Base-by-base conservation (phyloP, 805 yeast genomes). In the Phaffomyces opuntiae region DNA sequence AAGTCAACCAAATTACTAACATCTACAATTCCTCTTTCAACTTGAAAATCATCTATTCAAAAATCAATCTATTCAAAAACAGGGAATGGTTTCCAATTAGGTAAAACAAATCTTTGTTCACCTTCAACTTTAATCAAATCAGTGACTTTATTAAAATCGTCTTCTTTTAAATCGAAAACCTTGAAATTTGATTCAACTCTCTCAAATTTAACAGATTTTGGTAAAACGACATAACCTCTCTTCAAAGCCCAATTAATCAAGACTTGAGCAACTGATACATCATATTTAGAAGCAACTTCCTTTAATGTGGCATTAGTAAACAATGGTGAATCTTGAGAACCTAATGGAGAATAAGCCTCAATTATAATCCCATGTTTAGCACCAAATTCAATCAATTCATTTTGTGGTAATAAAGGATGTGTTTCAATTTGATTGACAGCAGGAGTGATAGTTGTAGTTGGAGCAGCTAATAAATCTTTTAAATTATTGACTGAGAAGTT, bases 171-270 rank as follows among this genome's bases (percentile, higher is more conserved):
- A 2, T 45, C 49, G 14, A 48, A 48, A 7, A 34, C 42, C 24
- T 45, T 45, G 21, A 61, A 49, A 53, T 68, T 68, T 13, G 64
- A 53, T 7, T 52, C 61, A 44, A 74, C 64, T 69, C 79, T 71
- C 4, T 56, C 53, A 9, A 67, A 62, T 35, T 66, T 67, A 34
- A 68, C 67, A 24, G 77, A 72, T 54, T 75, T 75, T 44, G 79
- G 78, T 46, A 75, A 57, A 12, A 77, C 79, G 39, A 78, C 75
- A 77, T 42, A 77, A 73, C 74, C 78, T 64, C 83, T 76, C 53
- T 69, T 65, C 19, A 75, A 62, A 35, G 73, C 78, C 87, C 86
- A 81, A 31, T 81, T 75, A 49, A 80, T 66, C 42, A 76, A 65
- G 27, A 79, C 57, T 47, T 74, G 73, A 12, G 80, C 83, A 11